These are phyloP conservation scores for Lepiota brunneoincarnata DNA, from an alignment of 768 basidiomycete genomes.

Conservation along the genomic window DNA sequence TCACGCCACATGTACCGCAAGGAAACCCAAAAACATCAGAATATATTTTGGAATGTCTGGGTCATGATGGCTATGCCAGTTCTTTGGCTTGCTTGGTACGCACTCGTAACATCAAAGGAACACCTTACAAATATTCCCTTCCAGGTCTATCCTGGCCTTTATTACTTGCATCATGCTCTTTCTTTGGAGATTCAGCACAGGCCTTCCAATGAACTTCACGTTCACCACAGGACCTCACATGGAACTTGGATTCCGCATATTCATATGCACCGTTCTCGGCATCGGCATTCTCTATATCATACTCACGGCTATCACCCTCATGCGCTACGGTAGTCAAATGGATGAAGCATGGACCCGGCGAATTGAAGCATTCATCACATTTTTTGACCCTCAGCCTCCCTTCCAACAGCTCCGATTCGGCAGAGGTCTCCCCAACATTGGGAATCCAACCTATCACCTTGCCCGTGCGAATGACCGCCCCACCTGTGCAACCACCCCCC, in stretches of 20 bases:
- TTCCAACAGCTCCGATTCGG: no score
- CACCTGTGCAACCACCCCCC: no score
- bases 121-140: background rate
- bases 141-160: conserved; percentile 59
- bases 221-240: background rate
- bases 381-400: no score
- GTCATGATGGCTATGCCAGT: conserved; percentile 37
- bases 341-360: conserved; percentile 21
- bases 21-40: conserved; percentile 3
- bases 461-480: no score
- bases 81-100: conserved; percentile 58
- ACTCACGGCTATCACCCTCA: conserved; percentile 19
- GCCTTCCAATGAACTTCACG: background rate
- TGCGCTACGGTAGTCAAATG: conserved; percentile 22
- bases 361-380: conserved; percentile 10
- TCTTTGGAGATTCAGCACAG: conserved; percentile 58
- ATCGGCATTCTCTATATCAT: conserved; percentile 40
- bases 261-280: conserved; percentile 38
- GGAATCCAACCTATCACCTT: no score
- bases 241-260: conserved; percentile 36
- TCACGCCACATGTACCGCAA: background rate
- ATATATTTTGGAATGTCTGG: conserved; percentile 12
- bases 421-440: no score
- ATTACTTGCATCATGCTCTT: conserved; percentile 53
- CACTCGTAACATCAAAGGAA: background rate